Base-by-base conservation (phyloP, 257 asterid genomes). In the Jacaranda copaia region DNA sequence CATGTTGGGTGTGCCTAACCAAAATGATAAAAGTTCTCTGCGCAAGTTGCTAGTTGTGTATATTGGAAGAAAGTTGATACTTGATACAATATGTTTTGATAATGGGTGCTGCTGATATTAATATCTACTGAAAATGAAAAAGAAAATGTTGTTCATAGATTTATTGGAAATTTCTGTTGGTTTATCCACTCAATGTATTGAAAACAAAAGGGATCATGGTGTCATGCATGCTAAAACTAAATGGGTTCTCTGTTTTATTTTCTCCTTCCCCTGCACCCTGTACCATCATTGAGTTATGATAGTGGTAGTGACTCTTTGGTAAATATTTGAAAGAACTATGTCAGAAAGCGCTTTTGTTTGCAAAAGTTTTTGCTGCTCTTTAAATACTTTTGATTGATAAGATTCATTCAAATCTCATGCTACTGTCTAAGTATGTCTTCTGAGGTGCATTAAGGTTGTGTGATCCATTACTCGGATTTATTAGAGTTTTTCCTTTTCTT, bases 391-490 rank as follows among this genome's bases (percentile, higher is more conserved):
- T 16, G 1, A 48, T 63, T 16, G 11, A n/a, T 20, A 15, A 5
- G 51, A 10, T 19, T 6, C 3, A 59, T 6, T 19, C 32, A 60
- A n/a, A 36, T 38, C 63, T 74, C 10, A 49, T 61, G 36, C 12
- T 32, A 46, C 46, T 71, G 52, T 56, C 48, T 6, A 14, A 61
- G 62, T 55, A 0, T 32, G 5, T 19, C 5, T 13, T 38, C 36
- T 39, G 8, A 25, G n/a, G 65, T 0, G 65, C 40, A 59, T 59
- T 25, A 4, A 40, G 25, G 8, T 66, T 13, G 59, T 9, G 18
- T 65, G 60, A 19, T 58, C 11, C 58, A n/a, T 16, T 74, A 16
- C 19, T 64, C 13, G 11, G 38, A 12, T 73, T 48, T 78, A 7
- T 48, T 6, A 20, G 35, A 48, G 52, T 32, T 18, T 56, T n/a